A percentile compares a stretch with the other conserved stretches of the same genome.
phyloP scores from a whole-genome alignment of 495 filamentous ascomycete genomes.

The Penicillium tannophilum region DNA sequence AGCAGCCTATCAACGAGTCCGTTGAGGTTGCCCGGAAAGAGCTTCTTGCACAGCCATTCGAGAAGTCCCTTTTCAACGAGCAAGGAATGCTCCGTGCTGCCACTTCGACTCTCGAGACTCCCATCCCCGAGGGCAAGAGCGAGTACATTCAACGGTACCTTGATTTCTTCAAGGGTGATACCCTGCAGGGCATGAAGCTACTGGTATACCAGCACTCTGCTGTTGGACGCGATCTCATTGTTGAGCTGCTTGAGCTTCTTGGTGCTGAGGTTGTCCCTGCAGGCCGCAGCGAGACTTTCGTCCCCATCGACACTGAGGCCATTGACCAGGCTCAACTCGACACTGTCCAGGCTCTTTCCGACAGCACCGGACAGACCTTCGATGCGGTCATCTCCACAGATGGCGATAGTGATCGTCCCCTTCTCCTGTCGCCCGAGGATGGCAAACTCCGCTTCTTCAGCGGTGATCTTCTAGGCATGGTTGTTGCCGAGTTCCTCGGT shows the following conservation, averaged over 20 bases:
- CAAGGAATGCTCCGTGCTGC: conserved; percentile 28
- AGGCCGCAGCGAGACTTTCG: conserved; percentile 31
- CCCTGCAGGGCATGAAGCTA: conserved; percentile 26
- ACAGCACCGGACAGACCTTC: conserved; percentile 20
- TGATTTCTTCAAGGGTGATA: conserved; percentile 28
- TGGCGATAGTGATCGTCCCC: conserved; percentile 33
- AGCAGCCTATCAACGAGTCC: conserved; percentile 30
- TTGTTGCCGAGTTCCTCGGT: conserved; percentile 25
- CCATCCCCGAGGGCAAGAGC: conserved; percentile 13
- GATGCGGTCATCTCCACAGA: conserved; percentile 31
- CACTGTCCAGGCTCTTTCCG: conserved; percentile 21
- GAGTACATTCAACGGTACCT: conserved; percentile 30
- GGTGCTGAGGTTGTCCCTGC: conserved; percentile 25
- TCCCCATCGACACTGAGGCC: conserved; percentile 35
- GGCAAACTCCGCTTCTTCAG: conserved; percentile 30
- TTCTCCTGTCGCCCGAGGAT: conserved; percentile 25
- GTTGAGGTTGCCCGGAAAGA: conserved; percentile 19
- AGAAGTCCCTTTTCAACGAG: conserved; percentile 28
- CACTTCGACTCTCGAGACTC: conserved; percentile 7
- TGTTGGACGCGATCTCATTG: conserved; percentile 28
- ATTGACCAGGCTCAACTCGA: conserved; percentile 31
- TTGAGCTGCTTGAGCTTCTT: conserved; percentile 23
- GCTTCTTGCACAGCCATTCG: conserved; percentile 22
- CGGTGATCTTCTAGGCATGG: conserved; percentile 30
- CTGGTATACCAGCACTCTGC: conserved; percentile 34